phyloP scores from a whole-genome alignment of 2,329 filamentous ascomycete genomes.

The Escovopsis sp. region DNA sequence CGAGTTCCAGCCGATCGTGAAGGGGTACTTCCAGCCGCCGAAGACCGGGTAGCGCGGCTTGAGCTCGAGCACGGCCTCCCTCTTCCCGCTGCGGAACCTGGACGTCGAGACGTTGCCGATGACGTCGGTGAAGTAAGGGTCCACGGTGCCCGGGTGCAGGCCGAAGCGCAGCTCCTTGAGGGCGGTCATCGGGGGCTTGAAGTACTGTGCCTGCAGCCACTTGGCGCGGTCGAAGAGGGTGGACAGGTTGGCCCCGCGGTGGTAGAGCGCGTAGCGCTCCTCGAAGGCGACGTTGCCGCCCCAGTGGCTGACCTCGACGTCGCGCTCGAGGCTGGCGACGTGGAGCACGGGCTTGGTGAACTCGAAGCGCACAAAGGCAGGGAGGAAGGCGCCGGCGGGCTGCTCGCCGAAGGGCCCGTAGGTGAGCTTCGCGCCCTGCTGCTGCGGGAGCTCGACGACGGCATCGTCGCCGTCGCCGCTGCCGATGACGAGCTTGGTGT shows the following conservation, averaged over 20 bases:
- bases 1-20: constrained; percentile 91
- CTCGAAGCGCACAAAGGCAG: constrained; percentile 74
- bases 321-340: constrained; percentile 65
- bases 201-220: constrained; percentile 59
- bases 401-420: constrained; percentile 82
- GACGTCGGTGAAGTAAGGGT: constrained; percentile 89
- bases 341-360: constrained; percentile 86
- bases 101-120: constrained; percentile 97
- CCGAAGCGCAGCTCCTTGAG: constrained; percentile 72
- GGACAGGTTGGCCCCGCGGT: constrained; percentile 68
- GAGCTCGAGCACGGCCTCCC: constrained; percentile 72
- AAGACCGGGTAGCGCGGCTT: constrained; percentile 95
- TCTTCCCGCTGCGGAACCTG: constrained; percentile 60
- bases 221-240: constrained; percentile 61
- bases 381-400: constrained; percentile 58
- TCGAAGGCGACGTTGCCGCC: constrained; percentile 92
- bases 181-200: constrained; percentile 61
- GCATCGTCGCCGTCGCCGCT: constrained; percentile 39
- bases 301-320: constrained; percentile 95
- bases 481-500: constrained; percentile 60
- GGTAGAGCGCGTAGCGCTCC: constrained; percentile 78
- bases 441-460: constrained; percentile 53
- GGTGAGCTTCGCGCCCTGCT: constrained; percentile 70
- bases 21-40: constrained; percentile 96
- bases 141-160: constrained; percentile 61